Evolutionary conservation across 1,139 yeast genomes (phyloP).

Genomic region (Hanseniaspora sp.): DNA sequence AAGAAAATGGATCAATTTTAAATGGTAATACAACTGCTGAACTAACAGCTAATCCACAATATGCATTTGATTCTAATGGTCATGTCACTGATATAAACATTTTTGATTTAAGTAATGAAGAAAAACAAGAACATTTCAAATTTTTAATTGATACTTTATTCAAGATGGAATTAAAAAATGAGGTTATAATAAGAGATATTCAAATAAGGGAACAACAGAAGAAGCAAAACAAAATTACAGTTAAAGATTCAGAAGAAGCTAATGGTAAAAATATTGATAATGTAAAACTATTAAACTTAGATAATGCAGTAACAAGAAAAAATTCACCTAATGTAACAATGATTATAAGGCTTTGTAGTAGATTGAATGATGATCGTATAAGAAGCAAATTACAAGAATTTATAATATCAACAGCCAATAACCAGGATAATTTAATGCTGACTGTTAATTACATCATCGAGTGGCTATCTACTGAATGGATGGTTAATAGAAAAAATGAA

Average conservation of each 20-base stretch:
- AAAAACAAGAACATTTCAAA: not conserved
- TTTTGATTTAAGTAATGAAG: conserved; percentile 1
- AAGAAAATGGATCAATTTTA: not conserved
- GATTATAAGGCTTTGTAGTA: conserved; percentile 10
- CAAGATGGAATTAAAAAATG: conserved; percentile 8
- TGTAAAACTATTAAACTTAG: not conserved
- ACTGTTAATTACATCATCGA: conserved; percentile 69
- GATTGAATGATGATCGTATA: conserved; percentile 40
- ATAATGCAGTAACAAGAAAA: not conserved
- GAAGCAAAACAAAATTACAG: conserved; percentile 21
- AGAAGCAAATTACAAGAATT: conserved; percentile 62
- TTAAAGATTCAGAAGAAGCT: not conserved
- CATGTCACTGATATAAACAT: not conserved
- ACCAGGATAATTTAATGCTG: conserved; percentile 10
- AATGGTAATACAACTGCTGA: too few species aligned
- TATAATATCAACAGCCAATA: conserved; percentile 35
- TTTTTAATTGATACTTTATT: not conserved
- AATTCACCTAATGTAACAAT: conserved; percentile 6
- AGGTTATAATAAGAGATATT: conserved; percentile 5
- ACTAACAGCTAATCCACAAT: conserved; percentile 15
- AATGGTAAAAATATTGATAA: not conserved
- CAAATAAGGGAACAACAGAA: conserved; percentile 19
- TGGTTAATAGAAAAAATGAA: conserved; percentile 27
- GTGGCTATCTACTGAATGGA: conserved; percentile 98
- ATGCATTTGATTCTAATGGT: conserved; percentile 18